Conservation (phyloP, 768 basidiomycete species). For the Kondoa malvinella region DNA sequence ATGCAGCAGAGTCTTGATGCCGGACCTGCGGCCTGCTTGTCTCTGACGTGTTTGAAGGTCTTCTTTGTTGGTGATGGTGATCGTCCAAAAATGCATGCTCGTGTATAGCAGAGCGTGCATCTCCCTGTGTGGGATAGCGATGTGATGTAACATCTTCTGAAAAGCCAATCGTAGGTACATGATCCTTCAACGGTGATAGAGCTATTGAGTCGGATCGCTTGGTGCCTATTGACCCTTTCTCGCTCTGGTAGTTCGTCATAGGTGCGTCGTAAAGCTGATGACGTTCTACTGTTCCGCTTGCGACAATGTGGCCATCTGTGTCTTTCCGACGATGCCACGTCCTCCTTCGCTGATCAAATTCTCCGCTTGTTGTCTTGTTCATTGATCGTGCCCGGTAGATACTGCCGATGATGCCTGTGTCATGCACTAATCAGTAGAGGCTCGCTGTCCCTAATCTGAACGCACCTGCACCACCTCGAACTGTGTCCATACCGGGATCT, state of each 20-base stretch:
- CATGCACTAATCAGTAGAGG: too few species aligned
- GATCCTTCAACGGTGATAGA: slow-evolving; percentile 9
- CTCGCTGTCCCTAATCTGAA: too few species aligned
- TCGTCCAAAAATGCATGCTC: not conserved
- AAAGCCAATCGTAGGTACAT: slow-evolving; percentile 11
- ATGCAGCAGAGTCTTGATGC: not conserved
- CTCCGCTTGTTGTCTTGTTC: slow-evolving; percentile 17
- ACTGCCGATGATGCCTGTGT: slow-evolving; percentile 74
- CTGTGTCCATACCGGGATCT: slow-evolving; percentile 81
- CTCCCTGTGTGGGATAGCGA: slow-evolving; percentile 14
- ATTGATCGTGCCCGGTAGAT: slow-evolving; percentile 42
- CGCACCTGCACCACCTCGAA: slow-evolving; percentile 83
- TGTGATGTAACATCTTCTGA: slow-evolving; percentile 16
- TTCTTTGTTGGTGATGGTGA: too few species aligned
- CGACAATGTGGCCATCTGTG: slow-evolving; percentile 1
- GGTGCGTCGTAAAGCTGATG: slow-evolving; percentile 20
- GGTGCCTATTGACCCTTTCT: not conserved
- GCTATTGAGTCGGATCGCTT: slow-evolving; percentile 9
- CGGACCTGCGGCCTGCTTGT: not conserved
- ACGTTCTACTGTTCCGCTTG: slow-evolving; percentile 6
- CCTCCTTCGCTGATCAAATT: slow-evolving; percentile 3
- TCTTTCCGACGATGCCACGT: not conserved
- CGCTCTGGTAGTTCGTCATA: slow-evolving; percentile 2
- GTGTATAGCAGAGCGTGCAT: slow-evolving; percentile 10
- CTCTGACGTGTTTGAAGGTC: too few species aligned